Percentiles rank a stretch among this genome's conserved stretches.
These are phyloP conservation scores for Amanita brunnescens DNA, from an alignment of 768 basidiomycete genomes.

Conservation along the genomic window DNA sequence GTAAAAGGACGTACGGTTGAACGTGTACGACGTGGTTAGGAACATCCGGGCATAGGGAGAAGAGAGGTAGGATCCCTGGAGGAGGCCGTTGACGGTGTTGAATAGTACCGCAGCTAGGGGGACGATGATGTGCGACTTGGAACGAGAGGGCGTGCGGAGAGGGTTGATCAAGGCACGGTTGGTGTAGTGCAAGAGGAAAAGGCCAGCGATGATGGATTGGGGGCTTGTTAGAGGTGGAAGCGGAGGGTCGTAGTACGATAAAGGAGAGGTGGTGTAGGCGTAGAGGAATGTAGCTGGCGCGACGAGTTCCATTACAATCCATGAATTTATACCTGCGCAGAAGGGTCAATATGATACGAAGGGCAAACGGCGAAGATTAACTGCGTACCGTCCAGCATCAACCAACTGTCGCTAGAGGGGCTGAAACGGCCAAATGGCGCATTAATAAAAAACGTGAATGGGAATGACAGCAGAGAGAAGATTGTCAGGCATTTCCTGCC, in stretches of 20 bases:
- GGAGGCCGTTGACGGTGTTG: conserved; percentile 64
- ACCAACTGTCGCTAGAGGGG: conserved; percentile 33
- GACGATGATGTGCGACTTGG: conserved; percentile 64
- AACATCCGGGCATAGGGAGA: conserved; percentile 42
- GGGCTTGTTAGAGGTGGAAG: conserved; percentile 26
- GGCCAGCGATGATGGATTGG: conserved; percentile 40
- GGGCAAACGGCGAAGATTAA: background rate
- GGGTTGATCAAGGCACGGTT: conserved; percentile 80
- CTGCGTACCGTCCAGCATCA: conserved; percentile 44
- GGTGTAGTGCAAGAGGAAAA: conserved; percentile 70
- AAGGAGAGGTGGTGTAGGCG: conserved; percentile 39
- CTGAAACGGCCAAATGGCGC: conserved; percentile 81
- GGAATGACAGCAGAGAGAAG: conserved; percentile 24
- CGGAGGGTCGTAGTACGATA: conserved; percentile 27
- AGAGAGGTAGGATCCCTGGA: conserved; percentile 64
- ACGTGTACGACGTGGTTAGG: conserved; percentile 24
- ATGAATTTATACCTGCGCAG: conserved; percentile 32
- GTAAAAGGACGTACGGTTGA: conserved; percentile 42
- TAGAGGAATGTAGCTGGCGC: conserved; percentile 49
- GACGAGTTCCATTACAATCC: conserved; percentile 73
- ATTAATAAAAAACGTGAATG: conserved; percentile 43
- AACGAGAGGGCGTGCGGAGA: conserved; percentile 70
- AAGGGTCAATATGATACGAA: background rate
- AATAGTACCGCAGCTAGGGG: conserved; percentile 47
- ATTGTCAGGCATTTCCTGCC: conserved; percentile 40